Percentiles rank a stretch among this genome's conserved stretches.
Conservation (phyloP, 116 monocot genomes). For the Papilionanthe hybrid region DNA sequence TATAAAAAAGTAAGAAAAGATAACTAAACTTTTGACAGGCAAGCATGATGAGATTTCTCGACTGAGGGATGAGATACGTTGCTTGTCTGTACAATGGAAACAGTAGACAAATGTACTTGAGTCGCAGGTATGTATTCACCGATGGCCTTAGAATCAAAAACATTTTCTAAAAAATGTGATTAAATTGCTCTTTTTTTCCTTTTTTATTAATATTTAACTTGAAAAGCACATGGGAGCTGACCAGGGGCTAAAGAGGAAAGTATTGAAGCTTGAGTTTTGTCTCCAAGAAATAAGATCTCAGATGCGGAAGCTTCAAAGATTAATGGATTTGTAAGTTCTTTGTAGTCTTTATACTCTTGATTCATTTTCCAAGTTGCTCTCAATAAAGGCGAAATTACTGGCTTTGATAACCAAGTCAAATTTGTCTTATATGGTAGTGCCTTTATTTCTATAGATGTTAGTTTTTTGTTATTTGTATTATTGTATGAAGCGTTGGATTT, state of each 20-base stretch:
- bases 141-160: background rate
- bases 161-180: background rate
- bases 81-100: slow-evolving; percentile 75
- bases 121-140: slow-evolving; percentile 43
- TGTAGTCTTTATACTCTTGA: background rate
- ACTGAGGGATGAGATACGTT: slow-evolving; percentile 80
- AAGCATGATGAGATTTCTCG: slow-evolving; percentile 76
- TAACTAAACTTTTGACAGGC: slow-evolving; percentile 49
- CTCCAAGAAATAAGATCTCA: slow-evolving; percentile 82
- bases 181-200: background rate
- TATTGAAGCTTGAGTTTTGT: slow-evolving; percentile 91
- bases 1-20: slow-evolving; percentile 61
- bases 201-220: slow-evolving; percentile 32
- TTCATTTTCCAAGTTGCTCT: background rate
- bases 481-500: no score
- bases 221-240: slow-evolving; percentile 76
- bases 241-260: slow-evolving; percentile 90
- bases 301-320: slow-evolving; percentile 82
- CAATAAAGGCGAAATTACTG: background rate
- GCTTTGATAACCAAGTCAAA: no score
- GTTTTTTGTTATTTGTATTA: no score
- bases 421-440: no score
- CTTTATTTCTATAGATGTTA: no score
- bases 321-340: slow-evolving; percentile 21
- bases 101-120: slow-evolving; percentile 78